Percentiles rank a stretch among this genome's conserved stretches.
Evolutionary conservation across 2,329 filamentous ascomycete genomes (phyloP).

Genomic region (Fusarium incarnatum): DNA sequence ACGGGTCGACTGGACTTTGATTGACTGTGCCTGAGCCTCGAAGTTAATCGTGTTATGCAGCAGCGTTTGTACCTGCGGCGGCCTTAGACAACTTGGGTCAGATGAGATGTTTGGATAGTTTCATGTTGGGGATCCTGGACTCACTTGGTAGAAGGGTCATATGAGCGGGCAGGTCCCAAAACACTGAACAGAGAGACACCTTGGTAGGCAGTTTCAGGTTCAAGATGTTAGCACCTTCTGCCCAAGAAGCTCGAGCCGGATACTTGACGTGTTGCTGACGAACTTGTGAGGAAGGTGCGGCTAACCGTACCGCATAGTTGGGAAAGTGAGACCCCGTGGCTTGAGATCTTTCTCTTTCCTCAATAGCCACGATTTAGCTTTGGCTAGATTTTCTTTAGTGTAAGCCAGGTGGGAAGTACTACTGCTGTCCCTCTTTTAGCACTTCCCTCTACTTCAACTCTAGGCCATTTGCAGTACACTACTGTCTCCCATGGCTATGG

Average conservation of each 20-base stretch:
- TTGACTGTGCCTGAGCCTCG: not conserved
- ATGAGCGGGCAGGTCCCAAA: not conserved
- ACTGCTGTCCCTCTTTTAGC: not conserved
- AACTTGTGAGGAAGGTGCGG: not conserved
- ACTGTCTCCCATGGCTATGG: not conserved
- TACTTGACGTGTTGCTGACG: not conserved
- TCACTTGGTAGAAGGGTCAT: not conserved
- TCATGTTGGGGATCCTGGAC: not conserved
- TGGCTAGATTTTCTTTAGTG: slow-evolving; percentile 6
- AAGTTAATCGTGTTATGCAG: not conserved
- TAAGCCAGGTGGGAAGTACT: not conserved
- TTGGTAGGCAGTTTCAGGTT: not conserved
- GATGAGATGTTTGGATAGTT: not conserved
- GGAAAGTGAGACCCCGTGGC: slow-evolving; percentile 19
- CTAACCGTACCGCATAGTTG: slow-evolving; percentile 1
- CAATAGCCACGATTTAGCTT: slow-evolving; percentile 32
- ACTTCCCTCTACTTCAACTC: not conserved
- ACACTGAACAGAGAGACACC: not conserved
- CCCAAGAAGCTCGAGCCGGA: not conserved
- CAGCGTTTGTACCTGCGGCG: not conserved
- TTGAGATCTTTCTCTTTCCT: not conserved
- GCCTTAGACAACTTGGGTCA: not conserved
- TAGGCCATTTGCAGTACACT: not conserved
- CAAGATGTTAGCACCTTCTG: not conserved
- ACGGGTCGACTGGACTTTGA: not conserved